Percentiles rank a stretch among this genome's conserved stretches.
phyloP scores from a whole-genome alignment of 305 asterid genomes.

The Euphrasia arctica region DNA sequence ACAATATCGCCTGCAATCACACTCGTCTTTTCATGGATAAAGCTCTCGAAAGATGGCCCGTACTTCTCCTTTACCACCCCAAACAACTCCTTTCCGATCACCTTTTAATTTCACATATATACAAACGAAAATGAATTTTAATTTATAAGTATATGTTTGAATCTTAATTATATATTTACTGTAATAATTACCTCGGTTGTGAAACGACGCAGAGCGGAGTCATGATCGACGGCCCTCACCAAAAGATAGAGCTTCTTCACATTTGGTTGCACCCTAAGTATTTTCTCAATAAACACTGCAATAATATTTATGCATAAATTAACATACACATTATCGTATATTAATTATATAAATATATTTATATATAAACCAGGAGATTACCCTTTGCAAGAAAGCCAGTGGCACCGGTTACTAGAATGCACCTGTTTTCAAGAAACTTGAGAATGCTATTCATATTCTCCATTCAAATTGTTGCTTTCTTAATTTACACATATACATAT shows the following conservation, averaged over 20 bases:
- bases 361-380: neutral
- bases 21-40: constrained; percentile 35
- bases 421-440: constrained; percentile 37
- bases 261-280: constrained; percentile 49
- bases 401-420: constrained; percentile 40
- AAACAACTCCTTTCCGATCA: constrained; percentile 41
- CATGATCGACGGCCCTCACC: constrained; percentile 40
- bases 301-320: too few species aligned
- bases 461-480: constrained; percentile 16
- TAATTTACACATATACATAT: too few species aligned
- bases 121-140: neutral
- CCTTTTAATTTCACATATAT: constrained; percentile 19
- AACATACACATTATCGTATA: neutral
- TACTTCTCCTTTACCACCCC: constrained; percentile 37
- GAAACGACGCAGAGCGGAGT: constrained; percentile 42
- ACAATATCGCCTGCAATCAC: constrained; percentile 45
- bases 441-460: constrained; percentile 30
- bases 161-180: too few species aligned
- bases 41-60: constrained; percentile 24
- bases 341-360: neutral
- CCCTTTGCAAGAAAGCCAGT: constrained; percentile 42
- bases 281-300: constrained; percentile 44
- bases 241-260: constrained; percentile 49
- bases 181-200: constrained; percentile 32
- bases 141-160: too few species aligned